Percentiles rank a stretch among this genome's conserved stretches.
These are phyloP conservation scores for Podospora pseudocomata DNA, from an alignment of 495 filamentous ascomycete species.

Conservation along the genomic window DNA sequence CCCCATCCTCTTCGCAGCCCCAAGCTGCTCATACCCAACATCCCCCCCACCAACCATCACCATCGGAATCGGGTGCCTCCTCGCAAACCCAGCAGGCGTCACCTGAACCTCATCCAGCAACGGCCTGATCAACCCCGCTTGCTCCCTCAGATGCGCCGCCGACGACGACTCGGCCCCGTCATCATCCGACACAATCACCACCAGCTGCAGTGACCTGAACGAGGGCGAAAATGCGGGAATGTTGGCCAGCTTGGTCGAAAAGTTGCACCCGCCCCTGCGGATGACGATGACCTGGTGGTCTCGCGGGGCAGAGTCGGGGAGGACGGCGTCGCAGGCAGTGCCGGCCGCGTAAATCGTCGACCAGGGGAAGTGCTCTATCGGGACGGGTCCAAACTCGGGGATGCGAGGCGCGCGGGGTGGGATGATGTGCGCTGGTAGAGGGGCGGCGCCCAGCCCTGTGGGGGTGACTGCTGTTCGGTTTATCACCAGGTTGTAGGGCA, in stretches of 20 bases:
- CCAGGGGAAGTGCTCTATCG: constrained; percentile 54
- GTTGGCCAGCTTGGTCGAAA: constrained; percentile 75
- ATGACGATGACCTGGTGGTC: constrained; percentile 79
- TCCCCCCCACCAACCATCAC: constrained; percentile 80
- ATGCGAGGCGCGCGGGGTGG: constrained; percentile 43
- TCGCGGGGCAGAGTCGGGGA: constrained; percentile 58
- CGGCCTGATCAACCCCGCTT: constrained; percentile 51
- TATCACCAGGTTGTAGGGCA: constrained; percentile 29
- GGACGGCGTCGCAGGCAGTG: constrained; percentile 59
- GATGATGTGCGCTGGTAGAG: constrained; percentile 62
- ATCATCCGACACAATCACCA: constrained; percentile 69
- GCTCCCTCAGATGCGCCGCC: constrained; percentile 16
- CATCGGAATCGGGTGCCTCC: constrained; percentile 75
- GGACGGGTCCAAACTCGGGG: constrained; percentile 32
- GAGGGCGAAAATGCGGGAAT: constrained; percentile 72
- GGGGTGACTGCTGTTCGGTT: constrained; percentile 63
- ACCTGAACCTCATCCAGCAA: constrained; percentile 71
- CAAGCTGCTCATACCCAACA: constrained; percentile 60
- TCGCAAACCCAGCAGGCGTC: constrained; percentile 64
- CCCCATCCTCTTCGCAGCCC: constrained; percentile 59
- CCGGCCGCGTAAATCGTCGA: constrained; percentile 65
- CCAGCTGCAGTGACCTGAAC: constrained; percentile 62
- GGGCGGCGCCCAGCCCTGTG: constrained; percentile 70
- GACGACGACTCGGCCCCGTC: constrained; percentile 44
- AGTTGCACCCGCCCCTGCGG: constrained; percentile 79